phyloP scores from a whole-genome alignment of 805 yeast species.

The Teunomyces barrocoloradensis region DNA sequence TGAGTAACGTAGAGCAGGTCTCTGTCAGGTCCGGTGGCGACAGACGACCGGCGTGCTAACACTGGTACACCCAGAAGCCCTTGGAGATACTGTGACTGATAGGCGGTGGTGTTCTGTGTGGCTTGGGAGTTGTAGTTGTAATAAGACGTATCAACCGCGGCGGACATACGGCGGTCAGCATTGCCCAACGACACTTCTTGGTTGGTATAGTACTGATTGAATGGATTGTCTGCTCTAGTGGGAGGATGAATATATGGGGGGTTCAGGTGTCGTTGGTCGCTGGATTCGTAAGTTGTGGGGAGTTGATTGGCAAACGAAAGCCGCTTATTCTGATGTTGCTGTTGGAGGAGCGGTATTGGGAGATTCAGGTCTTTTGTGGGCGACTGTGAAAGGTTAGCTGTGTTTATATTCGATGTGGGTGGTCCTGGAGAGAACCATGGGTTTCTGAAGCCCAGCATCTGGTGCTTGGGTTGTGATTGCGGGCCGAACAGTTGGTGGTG shows the following conservation, averaged over 20 bases:
- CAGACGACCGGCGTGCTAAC: constrained; percentile 10
- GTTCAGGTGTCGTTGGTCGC: constrained; percentile 17
- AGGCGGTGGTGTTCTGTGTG: constrained; percentile 2
- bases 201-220: constrained; percentile 39
- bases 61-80: constrained; percentile 6
- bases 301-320: constrained; percentile 44
- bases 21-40: constrained; percentile 5
- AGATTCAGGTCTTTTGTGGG: constrained; percentile 25
- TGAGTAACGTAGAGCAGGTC: constrained; percentile 12
- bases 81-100: constrained; percentile 10
- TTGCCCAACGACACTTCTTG: constrained; percentile 33
- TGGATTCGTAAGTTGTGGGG: constrained; percentile 51
- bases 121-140: constrained; percentile 15
- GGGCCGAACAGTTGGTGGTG: constrained; percentile 3
- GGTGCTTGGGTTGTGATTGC: constrained; percentile 3
- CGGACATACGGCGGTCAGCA: constrained; percentile 36
- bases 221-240: constrained; percentile 44
- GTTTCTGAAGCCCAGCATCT: constrained; percentile 37
- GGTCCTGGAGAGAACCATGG: constrained; percentile 40
- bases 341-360: constrained; percentile 25
- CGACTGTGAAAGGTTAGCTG: constrained; percentile 17
- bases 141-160: constrained; percentile 32
- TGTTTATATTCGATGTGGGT: constrained; percentile 7
- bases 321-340: constrained; percentile 20
- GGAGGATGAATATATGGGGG: constrained; percentile 40